Evolutionary conservation across 352 stramenopile genomes (phyloP), one percentile per base, ranked within the genome.

Genomic region (Phytophthora multivora): DNA sequence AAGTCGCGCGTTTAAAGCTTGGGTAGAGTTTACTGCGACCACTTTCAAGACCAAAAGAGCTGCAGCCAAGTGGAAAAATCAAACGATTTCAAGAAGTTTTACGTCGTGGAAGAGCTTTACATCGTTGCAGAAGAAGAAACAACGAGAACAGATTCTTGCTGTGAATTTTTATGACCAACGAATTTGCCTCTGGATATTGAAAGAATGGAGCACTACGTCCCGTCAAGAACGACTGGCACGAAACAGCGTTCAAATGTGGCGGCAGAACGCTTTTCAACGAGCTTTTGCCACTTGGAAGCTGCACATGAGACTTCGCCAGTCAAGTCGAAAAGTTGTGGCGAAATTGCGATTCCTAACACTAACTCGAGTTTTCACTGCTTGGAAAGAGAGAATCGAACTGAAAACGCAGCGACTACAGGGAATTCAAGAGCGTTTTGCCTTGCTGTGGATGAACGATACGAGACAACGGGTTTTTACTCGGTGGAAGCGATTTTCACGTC

Each of bases 361-460:
- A 5, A 16, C 33, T 18, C 61, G 56, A 1, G 51, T 82, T 0
- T 79, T 87, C 35, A 71, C 71, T 16, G 54, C 77, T 13, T 89
- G 77, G 79, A 85, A 64, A 39, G 23, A 53, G 12, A 28, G 57
- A 2, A 64, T 70, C 3, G 1, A 53, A 5, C 42, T 43, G 4
- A 69, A 80, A 18, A 13, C 19, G 5, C n/a, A 45, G 0, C 33
- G 48, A 28, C 40, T 58, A 2, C 51, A 59, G 5, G 38, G 21
- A 1, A 79, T 89, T 39, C 69, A 73, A 42, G 18, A 63, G 5
- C 63, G 73, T 3, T 75, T 87, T 46, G 45, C 15, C 0, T 15
- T 71, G 10, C 23, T 85, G 25, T 81, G 66, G 58, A 50, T 56
- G 28, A 43, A 46, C 8, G 51, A 81, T 16, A 38, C 63, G 6